Base-by-base conservation (phyloP, 164 flowering plant species). In the Houttuynia cordata region DNA sequence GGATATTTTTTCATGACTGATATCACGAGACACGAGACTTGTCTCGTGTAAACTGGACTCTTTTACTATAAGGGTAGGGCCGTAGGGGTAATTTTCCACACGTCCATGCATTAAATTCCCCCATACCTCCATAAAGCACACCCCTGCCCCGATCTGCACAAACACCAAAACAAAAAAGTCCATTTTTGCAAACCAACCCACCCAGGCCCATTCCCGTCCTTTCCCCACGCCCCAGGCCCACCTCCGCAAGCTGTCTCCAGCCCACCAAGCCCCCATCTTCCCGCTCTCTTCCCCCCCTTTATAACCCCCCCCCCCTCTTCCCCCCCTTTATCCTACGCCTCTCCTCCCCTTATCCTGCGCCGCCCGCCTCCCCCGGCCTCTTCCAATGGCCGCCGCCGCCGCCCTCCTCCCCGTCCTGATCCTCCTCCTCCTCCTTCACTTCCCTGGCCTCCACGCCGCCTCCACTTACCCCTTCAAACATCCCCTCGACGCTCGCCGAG, bases 211-310 rank as follows among this genome's bases (percentile, higher is more conserved):
- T 30, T 30, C 37, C 37, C 37, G 37, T 30, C 37, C 2, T 30
- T 30, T 30, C 37, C 37, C 37, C n/a, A n/a, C n/a, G 37, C 6
- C 37, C 37, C 37, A 2, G 37, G 37, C 37, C 37, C 37, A 30
- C 37, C 2, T 30, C 37, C 37, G 17, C 40, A 50, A 82, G 86
- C 86, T 84, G 91, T 78, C 84, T 60, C 83, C 91, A 82, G 83
- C 79, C 74, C 74, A 80, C 75, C 68, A 23, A 6, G 8, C 56
- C 2, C 75, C 80, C 65, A 77, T 65, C 66, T 4, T 23, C n/a
- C 22, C 6, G 64, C 15, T 17, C 14, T 20, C 45, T 30, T 53
- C 56, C 23, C 41, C 62, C 68, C 59, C 63, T 67, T 65, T 55
- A 68, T 56, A 25, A 68, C 45, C 68, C 57, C 24, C n/a, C 22